Evolutionary conservation across 805 yeast genomes (phyloP).

Genomic region (Kodamaea laetipori): DNA sequence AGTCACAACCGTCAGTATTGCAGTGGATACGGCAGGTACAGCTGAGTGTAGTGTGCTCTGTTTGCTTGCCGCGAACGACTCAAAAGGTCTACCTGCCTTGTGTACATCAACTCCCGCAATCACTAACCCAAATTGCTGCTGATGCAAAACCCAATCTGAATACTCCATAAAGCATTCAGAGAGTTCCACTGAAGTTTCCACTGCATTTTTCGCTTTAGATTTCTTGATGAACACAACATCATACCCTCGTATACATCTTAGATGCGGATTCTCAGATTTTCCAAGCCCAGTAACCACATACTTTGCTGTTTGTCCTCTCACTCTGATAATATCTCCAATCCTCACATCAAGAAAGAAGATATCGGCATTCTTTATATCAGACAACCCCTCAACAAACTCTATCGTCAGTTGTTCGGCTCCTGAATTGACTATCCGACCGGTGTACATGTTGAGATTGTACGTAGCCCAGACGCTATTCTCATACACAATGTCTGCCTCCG

Average conservation of each 20-base stretch:
- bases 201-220: slow-evolving; percentile 16
- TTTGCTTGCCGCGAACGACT: slow-evolving; percentile 8
- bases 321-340: slow-evolving; percentile 55
- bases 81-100: slow-evolving; percentile 3
- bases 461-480: slow-evolving; percentile 54
- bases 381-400: slow-evolving; percentile 42
- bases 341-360: slow-evolving; percentile 53
- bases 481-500: slow-evolving; percentile 17
- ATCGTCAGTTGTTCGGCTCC: slow-evolving; percentile 35
- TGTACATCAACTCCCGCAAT: slow-evolving; percentile 22
- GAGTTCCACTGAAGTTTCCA: slow-evolving; percentile 24
- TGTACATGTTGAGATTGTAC: slow-evolving; percentile 49
- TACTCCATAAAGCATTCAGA: slow-evolving; percentile 41
- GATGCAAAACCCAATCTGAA: slow-evolving; percentile 41
- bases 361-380: slow-evolving; percentile 37
- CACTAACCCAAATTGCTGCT: slow-evolving; percentile 30
- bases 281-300: slow-evolving; percentile 34
- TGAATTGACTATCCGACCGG: slow-evolving; percentile 44
- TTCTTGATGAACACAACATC: slow-evolving; percentile 47
- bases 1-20: neutral
- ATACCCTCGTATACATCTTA: slow-evolving; percentile 63
- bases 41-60: slow-evolving; percentile 2
- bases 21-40: too few relatives aligned
- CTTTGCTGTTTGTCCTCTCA: slow-evolving; percentile 30
- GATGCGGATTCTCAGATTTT: slow-evolving; percentile 7